Evolutionary conservation across 2,329 filamentous ascomycete genomes (phyloP), one percentile per base, ranked within the genome.

Genomic region (Fusarium torulosum): DNA sequence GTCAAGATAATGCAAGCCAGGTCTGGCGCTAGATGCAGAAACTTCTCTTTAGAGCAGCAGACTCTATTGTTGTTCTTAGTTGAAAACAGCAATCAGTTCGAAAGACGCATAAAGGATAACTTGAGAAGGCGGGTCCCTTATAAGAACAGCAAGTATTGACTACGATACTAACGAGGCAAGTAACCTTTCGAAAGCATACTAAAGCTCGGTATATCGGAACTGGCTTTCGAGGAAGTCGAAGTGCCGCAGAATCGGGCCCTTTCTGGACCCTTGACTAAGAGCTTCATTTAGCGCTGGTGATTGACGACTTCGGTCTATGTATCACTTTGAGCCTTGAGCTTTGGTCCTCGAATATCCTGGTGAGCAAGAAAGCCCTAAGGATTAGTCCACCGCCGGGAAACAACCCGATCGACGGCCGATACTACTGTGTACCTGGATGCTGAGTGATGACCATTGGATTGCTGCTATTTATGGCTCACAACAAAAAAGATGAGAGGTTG

Each of bases 381-480:
- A 58, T 56, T 61, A 45, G 67, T 61, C 61, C 65, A 60, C 69
- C 50, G 21, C 42, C 51, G 53, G 70, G 53, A 49, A 49, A 56
- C 52, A 62, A 52, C 37, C 66, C 53, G 70, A 72, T 71, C 70
- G 63, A 55, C 63, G 37, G 42, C 60, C 37, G 35, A 37, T 37
- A 55, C 44, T 44, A 49, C 50, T 43, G 53, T 41, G 41, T 46
- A 43, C 35, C 35, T 37, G 35, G 33, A 37, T 17, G 35, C 15
- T 37, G 35, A 37, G 35, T 37, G 55, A 51, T 56, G 45, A 55
- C 50, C 37, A 51, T 65, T 59, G 47, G 38, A 42, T 42, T 43
- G 57, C 45, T 71, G 53, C 62, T 69, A 72, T 72, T 72, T 67
- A 64, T 72, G 70, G 65, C 60, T 53, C 44, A 40, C 56, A 56